Evolutionary conservation across 2,329 filamentous ascomycete species (phyloP), one percentile per base, ranked within the genome.

Genomic region (Aspergillus sp.): DNA sequence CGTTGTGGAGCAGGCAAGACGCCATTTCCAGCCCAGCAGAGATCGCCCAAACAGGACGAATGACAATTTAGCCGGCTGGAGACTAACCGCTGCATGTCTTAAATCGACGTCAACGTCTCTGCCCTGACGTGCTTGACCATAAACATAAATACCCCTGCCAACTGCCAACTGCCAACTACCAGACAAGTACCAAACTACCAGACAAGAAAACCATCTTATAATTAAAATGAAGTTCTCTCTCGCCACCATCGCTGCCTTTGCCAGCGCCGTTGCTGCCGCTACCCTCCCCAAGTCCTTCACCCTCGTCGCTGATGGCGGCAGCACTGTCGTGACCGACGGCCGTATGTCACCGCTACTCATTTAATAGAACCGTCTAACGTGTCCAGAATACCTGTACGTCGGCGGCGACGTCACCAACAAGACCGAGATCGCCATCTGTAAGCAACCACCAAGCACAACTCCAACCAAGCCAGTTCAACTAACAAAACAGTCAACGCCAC

Each of bases 181-280:
- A 21, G 21, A 17, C 17, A 17, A 17, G 17, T 17, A 17, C 17
- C 17, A 17, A 17, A 17, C 17, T 17, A 17, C 17, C 17, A 17
- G 17, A 17, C 17, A 17, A 17, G 17, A 17, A 17, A 17, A 17
- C 17, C 17, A 17, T 17, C 17, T 17, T 17, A 17, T 17, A 17
- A 17, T 17, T 17, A 17, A 52, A 60, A 69, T 70, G 68, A 68
- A 68, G 57, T 67, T 70, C 62, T 65, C 66, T 17, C 52, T 68
- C 44, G 63, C 66, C 55, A 50, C 66, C 31, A 56, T 68, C 50
- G 57, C 63, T 21, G 62, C 55, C 47, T 62, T 70, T 21, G 57
- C 57, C 53, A 61, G 63, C 50, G 64, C 65, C 41, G 58, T 66
- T 56, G 60, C 54, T 23, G 67, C 67, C 17, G 60, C 57, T 40